Base-by-base conservation (phyloP, 768 basidiomycete species). In the Trametes maxima region DNA sequence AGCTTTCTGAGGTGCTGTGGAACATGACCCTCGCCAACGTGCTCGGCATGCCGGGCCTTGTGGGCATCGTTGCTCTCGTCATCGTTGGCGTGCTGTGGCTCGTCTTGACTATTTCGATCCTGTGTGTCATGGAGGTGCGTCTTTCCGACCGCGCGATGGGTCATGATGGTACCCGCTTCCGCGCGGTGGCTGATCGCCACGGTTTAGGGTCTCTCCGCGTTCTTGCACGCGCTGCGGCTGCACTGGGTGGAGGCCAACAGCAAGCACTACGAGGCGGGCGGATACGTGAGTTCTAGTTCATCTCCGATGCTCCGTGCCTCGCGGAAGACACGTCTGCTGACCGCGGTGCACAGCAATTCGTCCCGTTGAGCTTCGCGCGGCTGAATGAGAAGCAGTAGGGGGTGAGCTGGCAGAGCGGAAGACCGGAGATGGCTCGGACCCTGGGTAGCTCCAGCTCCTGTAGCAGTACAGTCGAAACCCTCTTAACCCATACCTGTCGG, bases 191-290 rank as follows among this genome's bases (percentile, higher is more conserved):
- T 63, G 55, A 63, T 57, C 60, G 59, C 28, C 59, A 56, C 65
- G 63, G 56, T 66, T 57, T 57, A 95, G 92, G 95, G 96, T 67
- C 80, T 98, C 36, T 94, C 91, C 69, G 96, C 96, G 39, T 98
- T 98, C 80, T 76, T 98, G 74, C 96, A 98, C 74, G 96, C 96
- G 7, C 83, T 98, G 64, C 88, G 96, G 70, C 82, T 98, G 67
- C 96, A 98, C 76, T 98, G 96, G 94, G 96, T 98, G 60, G 95
- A 98, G 76, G 93, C 89, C 54, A 97, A 96, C 79, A 95, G 94
- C 78, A 96, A 97, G 80, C 94, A 95, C 72, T 96, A 90, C 72
- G 86, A 90, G 74, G 94, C 92, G 36, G 90, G 84, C 60, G 94
- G 94, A 74, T 85, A 94, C 80, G 92, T 94, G 78, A 74, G 89